Conservation (phyloP, 768 basidiomycete genomes). For the Leucocoprinus sp. region DNA sequence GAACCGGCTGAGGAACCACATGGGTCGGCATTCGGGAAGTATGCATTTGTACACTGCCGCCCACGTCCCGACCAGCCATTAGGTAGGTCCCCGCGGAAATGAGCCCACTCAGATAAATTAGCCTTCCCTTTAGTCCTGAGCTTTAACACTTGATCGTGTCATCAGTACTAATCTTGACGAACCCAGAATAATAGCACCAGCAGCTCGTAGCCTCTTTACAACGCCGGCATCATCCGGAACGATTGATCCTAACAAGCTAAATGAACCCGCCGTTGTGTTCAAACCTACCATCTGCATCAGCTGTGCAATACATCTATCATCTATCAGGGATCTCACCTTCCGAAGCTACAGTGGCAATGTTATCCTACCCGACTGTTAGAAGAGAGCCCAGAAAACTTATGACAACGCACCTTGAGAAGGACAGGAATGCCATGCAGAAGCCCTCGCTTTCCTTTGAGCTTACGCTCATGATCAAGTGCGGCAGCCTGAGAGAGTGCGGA, state of each 20-base stretch:
- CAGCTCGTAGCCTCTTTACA: constrained; percentile 32
- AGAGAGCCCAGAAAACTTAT: background rate
- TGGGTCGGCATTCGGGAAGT: constrained; percentile 42
- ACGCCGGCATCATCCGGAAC: constrained; percentile 41
- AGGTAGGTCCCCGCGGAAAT: constrained; percentile 37
- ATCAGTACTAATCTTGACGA: background rate
- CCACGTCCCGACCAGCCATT: constrained; percentile 53
- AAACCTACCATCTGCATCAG: constrained; percentile 22
- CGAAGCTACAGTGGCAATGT: constrained; percentile 36
- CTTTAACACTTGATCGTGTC: background rate
- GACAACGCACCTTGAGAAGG: constrained; percentile 34
- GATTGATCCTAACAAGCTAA: constrained; percentile 31
- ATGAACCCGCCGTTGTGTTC: constrained; percentile 41
- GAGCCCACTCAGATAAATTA: constrained; percentile 48
- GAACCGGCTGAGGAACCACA: constrained; percentile 55
- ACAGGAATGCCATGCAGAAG: constrained; percentile 47
- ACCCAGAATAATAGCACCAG: constrained; percentile 40
- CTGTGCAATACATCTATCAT: background rate
- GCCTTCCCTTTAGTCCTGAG: constrained; percentile 35
- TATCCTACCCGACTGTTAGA: constrained; percentile 25
- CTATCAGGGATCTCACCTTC: constrained; percentile 26
- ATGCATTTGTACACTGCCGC: constrained; percentile 43
- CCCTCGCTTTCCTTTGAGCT: constrained; percentile 32
- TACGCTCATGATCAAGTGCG: constrained; percentile 37
- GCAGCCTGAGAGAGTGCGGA: constrained; percentile 46